phyloP scores from a whole-genome alignment of 2,329 filamentous ascomycete species.

The Diaporthe ilicicola region DNA sequence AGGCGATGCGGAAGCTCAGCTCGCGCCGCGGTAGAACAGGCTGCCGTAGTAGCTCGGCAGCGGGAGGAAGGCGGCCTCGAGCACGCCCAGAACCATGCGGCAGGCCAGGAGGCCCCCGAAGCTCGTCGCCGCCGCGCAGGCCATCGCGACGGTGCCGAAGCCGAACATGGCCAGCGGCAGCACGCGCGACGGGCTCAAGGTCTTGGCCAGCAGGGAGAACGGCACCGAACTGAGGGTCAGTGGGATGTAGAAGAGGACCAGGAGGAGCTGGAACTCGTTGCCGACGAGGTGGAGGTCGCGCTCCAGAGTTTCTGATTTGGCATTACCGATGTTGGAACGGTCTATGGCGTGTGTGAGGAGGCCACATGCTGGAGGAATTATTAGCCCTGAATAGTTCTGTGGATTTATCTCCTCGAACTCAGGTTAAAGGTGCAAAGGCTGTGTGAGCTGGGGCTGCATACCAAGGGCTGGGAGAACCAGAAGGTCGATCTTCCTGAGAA shows the following conservation, averaged over 20 bases:
- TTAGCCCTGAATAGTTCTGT: neutral
- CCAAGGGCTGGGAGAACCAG: neutral
- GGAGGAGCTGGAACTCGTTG: conserved; percentile 43
- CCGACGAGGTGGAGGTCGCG: conserved; percentile 40
- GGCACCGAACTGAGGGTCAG: conserved; percentile 41
- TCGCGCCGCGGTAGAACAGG: conserved; percentile 39
- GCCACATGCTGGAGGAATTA: neutral
- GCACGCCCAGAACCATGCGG: conserved; percentile 38
- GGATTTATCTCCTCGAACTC: neutral
- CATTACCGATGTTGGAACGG: conserved; percentile 43
- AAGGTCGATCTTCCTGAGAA: neutral
- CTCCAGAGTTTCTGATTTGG: conserved; percentile 42
- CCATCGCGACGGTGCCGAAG: conserved; percentile 40
- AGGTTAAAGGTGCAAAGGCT: neutral
- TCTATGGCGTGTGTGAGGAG: conserved; percentile 39
- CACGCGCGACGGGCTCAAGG: conserved; percentile 39
- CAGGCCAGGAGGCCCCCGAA: conserved; percentile 38
- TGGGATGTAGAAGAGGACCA: conserved; percentile 45
- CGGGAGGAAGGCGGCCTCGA: conserved; percentile 41
- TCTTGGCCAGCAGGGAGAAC: conserved; percentile 39
- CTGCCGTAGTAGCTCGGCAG: conserved; percentile 39
- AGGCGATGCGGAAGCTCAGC: conserved; percentile 29
- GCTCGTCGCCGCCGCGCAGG: conserved; percentile 35
- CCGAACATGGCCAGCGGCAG: conserved; percentile 40
- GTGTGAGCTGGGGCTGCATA: neutral